Evolutionary conservation across 768 basidiomycete genomes (phyloP).

Genomic region (Leccinum variicolor): DNA sequence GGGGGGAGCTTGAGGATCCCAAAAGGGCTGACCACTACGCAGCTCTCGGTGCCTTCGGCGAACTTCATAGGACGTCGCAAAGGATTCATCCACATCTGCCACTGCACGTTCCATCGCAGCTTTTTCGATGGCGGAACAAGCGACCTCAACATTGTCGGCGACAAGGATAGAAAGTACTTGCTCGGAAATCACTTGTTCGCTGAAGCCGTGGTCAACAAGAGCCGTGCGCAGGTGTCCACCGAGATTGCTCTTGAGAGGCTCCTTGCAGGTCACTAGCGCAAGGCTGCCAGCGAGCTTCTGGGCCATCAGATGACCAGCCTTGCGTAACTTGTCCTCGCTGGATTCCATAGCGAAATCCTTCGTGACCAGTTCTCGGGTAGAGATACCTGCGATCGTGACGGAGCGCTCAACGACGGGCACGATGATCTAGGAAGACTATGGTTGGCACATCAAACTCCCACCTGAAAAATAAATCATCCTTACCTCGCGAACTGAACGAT

Average conservation of each 20-base stretch:
- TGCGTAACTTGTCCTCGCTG: slow-evolving; percentile 86
- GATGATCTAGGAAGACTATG: slow-evolving; percentile 62
- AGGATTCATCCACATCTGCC: slow-evolving; percentile 88
- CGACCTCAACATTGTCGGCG: slow-evolving; percentile 88
- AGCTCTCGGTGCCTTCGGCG: slow-evolving; percentile 86
- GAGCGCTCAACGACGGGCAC: slow-evolving; percentile 97
- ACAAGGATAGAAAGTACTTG: slow-evolving; percentile 77
- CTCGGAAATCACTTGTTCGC: slow-evolving; percentile 82
- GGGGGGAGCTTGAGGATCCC: slow-evolving; percentile 76
- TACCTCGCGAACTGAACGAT: slow-evolving; percentile 93
- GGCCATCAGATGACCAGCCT: slow-evolving; percentile 93
- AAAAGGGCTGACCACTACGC: slow-evolving; percentile 75
- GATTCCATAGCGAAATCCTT: slow-evolving; percentile 96
- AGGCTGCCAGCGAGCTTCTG: slow-evolving; percentile 95
- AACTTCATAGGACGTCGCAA: slow-evolving; percentile 75
- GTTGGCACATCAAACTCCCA: neutral
- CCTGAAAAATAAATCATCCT: slow-evolving; percentile 8
- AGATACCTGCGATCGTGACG: slow-evolving; percentile 97
- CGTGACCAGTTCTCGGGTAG: slow-evolving; percentile 88
- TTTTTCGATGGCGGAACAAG: slow-evolving; percentile 92
- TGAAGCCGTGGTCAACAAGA: slow-evolving; percentile 84
- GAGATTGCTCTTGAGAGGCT: slow-evolving; percentile 90
- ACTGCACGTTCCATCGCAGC: slow-evolving; percentile 97
- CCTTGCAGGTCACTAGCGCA: slow-evolving; percentile 97
- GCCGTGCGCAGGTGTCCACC: slow-evolving; percentile 83